A percentile compares a stretch with the other conserved stretches of the same genome.
Conservation (phyloP, 805 yeast genomes). For the Wickerhamiella occidentalis region DNA sequence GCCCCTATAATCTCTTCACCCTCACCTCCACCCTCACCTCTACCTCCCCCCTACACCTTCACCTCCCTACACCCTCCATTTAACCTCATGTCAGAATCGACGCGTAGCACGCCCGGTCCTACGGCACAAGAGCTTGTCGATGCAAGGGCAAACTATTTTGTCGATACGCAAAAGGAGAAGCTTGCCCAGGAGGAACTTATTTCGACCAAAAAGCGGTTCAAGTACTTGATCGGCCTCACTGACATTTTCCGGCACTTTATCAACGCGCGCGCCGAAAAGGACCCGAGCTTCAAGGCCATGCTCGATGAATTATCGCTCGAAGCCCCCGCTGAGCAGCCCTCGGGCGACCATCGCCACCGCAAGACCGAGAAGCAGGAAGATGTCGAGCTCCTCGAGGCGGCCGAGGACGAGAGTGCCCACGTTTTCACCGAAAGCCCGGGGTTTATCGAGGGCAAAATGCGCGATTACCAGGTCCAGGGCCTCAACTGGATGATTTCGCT, state of each 20-base stretch:
- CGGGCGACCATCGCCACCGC: constrained; percentile 44
- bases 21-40: too few relatives aligned
- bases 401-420: constrained; percentile 49
- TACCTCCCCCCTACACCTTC: too few relatives aligned
- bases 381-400: constrained; percentile 77
- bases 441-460: constrained; percentile 57
- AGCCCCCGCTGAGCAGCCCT: constrained; percentile 17
- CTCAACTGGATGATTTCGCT: constrained; percentile 86
- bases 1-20: too few relatives aligned
- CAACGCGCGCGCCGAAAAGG: constrained; percentile 67
- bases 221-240: constrained; percentile 67
- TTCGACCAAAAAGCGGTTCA: constrained; percentile 68
- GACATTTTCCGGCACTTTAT: constrained; percentile 83
- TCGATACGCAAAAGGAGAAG: constrained; percentile 22
- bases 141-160: constrained; percentile 24
- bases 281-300: constrained; percentile 41
- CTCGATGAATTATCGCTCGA: constrained; percentile 24
- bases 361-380: constrained; percentile 95
- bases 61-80: not conserved
- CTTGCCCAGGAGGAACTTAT: constrained; percentile 29
- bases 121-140: constrained; percentile 20
- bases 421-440: constrained; percentile 80
- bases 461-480: constrained; percentile 93
- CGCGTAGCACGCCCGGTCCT: constrained; percentile 11
- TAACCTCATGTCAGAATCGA: constrained; percentile 7